Conservation (phyloP, 805 yeast species). For the Kuraishia cidri region DNA sequence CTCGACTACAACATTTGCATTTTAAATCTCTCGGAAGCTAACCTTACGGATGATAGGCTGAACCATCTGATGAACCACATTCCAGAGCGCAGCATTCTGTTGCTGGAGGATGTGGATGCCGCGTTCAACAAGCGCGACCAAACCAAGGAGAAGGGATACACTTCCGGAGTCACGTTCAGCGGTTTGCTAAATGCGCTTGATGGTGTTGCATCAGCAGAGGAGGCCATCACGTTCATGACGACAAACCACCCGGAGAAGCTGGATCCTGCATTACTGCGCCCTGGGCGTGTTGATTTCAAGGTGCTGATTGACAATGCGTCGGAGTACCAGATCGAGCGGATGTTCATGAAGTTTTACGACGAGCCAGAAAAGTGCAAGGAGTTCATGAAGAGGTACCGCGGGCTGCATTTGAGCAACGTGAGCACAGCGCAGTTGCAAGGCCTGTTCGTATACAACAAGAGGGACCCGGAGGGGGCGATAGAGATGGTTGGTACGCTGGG, state of each 20-base stretch:
- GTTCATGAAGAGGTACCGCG: conserved; percentile 35
- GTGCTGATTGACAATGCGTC: conserved; percentile 83
- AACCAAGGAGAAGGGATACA: conserved; percentile 65
- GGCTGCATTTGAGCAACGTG: conserved; percentile 42
- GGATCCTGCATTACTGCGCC: conserved; percentile 89
- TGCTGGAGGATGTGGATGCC: conserved; percentile 92
- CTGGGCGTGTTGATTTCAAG: conserved; percentile 89
- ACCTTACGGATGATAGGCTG: conserved; percentile 87
- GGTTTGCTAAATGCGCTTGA: conserved; percentile 91
- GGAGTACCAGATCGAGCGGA: conserved; percentile 62
- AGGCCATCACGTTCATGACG: conserved; percentile 94
- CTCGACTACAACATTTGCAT: conserved; percentile 93
- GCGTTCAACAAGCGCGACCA: conserved; percentile 84
- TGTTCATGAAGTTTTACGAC: conserved; percentile 83
- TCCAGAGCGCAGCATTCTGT: conserved; percentile 78
- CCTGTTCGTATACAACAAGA: conserved; percentile 84
- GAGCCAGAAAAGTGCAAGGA: conserved; percentile 43
- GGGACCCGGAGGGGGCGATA: conserved; percentile 70
- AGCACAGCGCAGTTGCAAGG: conserved; percentile 97
- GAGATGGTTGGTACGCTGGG: conserved; percentile 45
- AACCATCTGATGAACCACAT: conserved; percentile 95
- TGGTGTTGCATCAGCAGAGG: conserved; percentile 97
- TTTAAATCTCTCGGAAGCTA: conserved; percentile 81
- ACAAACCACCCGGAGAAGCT: conserved; percentile 93
- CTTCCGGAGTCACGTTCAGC: conserved; percentile 89